Evolutionary conservation across 768 basidiomycete genomes (phyloP).

Genomic region (Suillus cothurnatus): DNA sequence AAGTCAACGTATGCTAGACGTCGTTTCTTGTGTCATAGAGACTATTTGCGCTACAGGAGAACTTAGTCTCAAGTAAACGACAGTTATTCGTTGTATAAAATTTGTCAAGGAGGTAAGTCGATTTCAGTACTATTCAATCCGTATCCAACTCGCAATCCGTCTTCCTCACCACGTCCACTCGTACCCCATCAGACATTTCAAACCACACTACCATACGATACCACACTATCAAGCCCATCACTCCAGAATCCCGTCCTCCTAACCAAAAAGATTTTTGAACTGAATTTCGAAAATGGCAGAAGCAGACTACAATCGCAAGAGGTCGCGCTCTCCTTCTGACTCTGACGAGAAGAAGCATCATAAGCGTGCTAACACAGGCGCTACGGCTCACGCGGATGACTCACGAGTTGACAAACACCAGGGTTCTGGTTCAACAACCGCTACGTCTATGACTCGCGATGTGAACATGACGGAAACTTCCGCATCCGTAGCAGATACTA

Average conservation of each 20-base stretch:
- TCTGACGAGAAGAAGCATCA: constrained; percentile 76
- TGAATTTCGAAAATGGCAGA: constrained; percentile 80
- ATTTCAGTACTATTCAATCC: constrained; percentile 29
- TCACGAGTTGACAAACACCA: constrained; percentile 49
- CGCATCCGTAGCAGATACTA: constrained; percentile 41
- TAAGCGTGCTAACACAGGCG: constrained; percentile 86
- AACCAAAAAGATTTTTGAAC: constrained; percentile 38
- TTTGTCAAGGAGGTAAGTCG: constrained; percentile 36
- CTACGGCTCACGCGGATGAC: constrained; percentile 63
- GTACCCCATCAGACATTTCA: constrained; percentile 57
- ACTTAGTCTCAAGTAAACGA: background rate
- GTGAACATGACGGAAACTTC: constrained; percentile 62
- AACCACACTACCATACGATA: constrained; percentile 37
- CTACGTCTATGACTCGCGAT: constrained; percentile 50
- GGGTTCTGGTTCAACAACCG: constrained; percentile 42
- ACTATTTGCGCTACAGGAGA: background rate
- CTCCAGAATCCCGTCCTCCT: constrained; percentile 39
- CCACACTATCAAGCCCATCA: constrained; percentile 48
- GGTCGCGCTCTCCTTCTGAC: constrained; percentile 85
- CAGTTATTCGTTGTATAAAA: background rate
- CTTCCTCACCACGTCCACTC: constrained; percentile 54
- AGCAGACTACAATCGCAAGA: constrained; percentile 81
- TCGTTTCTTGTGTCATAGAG: constrained; percentile 3
- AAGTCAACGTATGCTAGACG: background rate
- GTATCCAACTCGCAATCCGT: constrained; percentile 61